These are phyloP conservation scores for Lactarius quietus DNA, from an alignment of 768 basidiomycete species.

Conservation along the genomic window DNA sequence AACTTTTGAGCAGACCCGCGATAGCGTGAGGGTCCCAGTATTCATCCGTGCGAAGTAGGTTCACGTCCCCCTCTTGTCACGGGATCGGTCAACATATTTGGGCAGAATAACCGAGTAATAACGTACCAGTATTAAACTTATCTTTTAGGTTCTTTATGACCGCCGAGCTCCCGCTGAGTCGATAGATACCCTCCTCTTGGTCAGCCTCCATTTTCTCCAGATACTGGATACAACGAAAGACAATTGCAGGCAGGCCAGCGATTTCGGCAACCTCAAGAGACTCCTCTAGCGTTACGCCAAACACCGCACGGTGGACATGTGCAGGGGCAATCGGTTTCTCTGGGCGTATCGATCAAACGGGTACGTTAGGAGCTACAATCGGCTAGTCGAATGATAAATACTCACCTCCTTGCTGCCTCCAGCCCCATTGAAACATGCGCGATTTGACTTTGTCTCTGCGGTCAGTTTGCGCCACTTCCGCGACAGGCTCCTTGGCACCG, in stretches of 20 bases:
- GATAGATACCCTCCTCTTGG: slow-evolving; percentile 96
- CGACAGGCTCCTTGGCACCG: slow-evolving; percentile 64
- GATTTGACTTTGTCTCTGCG: slow-evolving; percentile 91
- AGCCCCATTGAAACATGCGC: slow-evolving; percentile 83
- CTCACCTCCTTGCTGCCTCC: slow-evolving; percentile 52
- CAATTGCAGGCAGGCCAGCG: slow-evolving; percentile 87
- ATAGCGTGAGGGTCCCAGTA: slow-evolving; percentile 98
- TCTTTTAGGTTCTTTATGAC: slow-evolving; percentile 94
- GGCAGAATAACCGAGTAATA: slow-evolving; percentile 1
- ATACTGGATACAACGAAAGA: slow-evolving; percentile 95
- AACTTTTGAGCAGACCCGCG: slow-evolving; percentile 90
- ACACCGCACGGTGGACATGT: slow-evolving; percentile 67
- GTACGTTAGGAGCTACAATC: slow-evolving; percentile 9
- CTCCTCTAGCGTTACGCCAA: slow-evolving; percentile 84
- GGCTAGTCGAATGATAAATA: not conserved
- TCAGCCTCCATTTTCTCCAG: slow-evolving; percentile 92
- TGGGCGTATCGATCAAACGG: slow-evolving; percentile 14
- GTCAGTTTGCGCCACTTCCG: slow-evolving; percentile 25
- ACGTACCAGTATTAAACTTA: slow-evolving; percentile 82
- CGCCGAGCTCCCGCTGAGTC: slow-evolving; percentile 90
- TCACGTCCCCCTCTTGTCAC: slow-evolving; percentile 87
- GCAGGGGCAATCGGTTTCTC: slow-evolving; percentile 39
- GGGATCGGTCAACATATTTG: slow-evolving; percentile 4
- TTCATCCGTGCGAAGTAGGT: slow-evolving; percentile 82
- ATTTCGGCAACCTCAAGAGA: slow-evolving; percentile 87